A percentile compares a stretch with the other conserved stretches of the same genome.
phyloP scores from a whole-genome alignment of 495 filamentous ascomycete genomes.

The Letharia columbiana region DNA sequence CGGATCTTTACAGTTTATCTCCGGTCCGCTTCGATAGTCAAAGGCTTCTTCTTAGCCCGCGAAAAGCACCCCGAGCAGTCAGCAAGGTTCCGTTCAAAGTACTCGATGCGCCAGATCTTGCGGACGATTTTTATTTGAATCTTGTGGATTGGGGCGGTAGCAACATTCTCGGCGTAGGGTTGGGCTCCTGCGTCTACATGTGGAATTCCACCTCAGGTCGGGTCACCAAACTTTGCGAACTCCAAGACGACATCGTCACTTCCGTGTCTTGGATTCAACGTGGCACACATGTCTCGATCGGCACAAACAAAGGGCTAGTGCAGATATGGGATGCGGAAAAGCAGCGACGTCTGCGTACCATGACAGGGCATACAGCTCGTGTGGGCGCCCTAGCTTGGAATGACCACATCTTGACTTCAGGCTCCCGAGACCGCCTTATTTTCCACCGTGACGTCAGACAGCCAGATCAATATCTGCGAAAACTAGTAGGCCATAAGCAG shows the following conservation, averaged over 20 bases:
- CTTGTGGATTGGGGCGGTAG: slow-evolving; percentile 97
- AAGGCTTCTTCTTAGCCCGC: slow-evolving; percentile 79
- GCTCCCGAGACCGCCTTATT: slow-evolving; percentile 85
- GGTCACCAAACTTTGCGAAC: slow-evolving; percentile 86
- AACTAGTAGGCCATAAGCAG: slow-evolving; percentile 90
- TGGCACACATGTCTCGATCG: slow-evolving; percentile 89
- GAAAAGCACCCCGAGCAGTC: slow-evolving; percentile 78
- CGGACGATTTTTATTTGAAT: slow-evolving; percentile 96
- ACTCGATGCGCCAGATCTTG: slow-evolving; percentile 87
- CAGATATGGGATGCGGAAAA: slow-evolving; percentile 96
- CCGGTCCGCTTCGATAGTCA: slow-evolving; percentile 86
- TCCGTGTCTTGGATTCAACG: slow-evolving; percentile 96
- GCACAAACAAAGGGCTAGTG: slow-evolving; percentile 84
- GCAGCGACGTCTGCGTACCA: slow-evolving; percentile 75
- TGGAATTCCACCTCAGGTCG: slow-evolving; percentile 84
- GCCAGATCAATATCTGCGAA: slow-evolving; percentile 81
- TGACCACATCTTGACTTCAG: slow-evolving; percentile 91
- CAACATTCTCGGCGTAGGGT: slow-evolving; percentile 83
- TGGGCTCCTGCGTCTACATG: slow-evolving; percentile 95
- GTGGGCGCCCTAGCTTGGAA: slow-evolving; percentile 96
- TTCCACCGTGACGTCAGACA: slow-evolving; percentile 91
- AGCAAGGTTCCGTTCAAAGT: slow-evolving; percentile 97
- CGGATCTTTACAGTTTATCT: slow-evolving; percentile 88
- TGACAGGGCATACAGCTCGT: slow-evolving; percentile 89
- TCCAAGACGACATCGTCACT: slow-evolving; percentile 88